Evolutionary conservation across 441 rosid genomes (phyloP).

Genomic region (Arabidopsis hybrid): DNA sequence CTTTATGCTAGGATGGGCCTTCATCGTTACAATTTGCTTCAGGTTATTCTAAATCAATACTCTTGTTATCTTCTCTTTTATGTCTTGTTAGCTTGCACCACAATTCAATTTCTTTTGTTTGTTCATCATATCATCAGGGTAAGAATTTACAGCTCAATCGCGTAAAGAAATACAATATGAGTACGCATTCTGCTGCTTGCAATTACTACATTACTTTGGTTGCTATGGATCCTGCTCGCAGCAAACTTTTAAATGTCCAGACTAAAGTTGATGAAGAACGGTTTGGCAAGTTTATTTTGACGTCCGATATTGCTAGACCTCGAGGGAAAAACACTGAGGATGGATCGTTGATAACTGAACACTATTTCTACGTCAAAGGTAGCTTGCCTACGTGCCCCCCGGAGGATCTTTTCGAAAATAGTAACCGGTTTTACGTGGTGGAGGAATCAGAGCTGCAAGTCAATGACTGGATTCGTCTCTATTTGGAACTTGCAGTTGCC

Average conservation of each 20-base stretch:
- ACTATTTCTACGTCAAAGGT: neutral
- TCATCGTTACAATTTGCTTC: too few relatives aligned
- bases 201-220: neutral
- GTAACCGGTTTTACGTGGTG: neutral
- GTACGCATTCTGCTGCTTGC: neutral
- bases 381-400: neutral
- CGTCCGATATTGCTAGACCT: neutral
- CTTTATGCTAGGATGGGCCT: too few relatives aligned
- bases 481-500: constrained; percentile 6
- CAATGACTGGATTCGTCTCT: neutral
- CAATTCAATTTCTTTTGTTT: too few relatives aligned
- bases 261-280: neutral
- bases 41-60: too few relatives aligned
- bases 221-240: neutral
- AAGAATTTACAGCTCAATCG: too few relatives aligned
- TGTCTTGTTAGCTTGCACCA: too few relatives aligned
- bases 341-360: neutral
- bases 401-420: neutral
- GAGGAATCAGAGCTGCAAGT: neutral
- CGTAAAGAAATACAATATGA: neutral
- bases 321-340: neutral
- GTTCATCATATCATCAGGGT: too few relatives aligned
- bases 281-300: neutral
- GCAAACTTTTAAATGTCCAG: neutral
- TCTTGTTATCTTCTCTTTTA: too few relatives aligned